Percentiles rank a stretch among this genome's conserved stretches.
Conservation (phyloP, 169 alveolate species). For the Theileria sp. region DNA sequence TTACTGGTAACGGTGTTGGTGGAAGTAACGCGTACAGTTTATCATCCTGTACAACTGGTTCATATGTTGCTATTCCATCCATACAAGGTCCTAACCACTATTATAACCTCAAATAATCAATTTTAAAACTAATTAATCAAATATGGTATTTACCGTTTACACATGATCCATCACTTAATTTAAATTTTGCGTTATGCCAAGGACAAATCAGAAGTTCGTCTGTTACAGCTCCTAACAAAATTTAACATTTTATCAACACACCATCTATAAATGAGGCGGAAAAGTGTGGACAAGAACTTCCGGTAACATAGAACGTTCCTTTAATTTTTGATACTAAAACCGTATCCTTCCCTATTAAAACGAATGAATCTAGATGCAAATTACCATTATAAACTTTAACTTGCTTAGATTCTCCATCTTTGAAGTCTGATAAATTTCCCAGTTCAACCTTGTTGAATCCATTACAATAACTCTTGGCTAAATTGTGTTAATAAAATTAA, state of each 20-base stretch:
- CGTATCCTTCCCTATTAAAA: slow-evolving; percentile 56
- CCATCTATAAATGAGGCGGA: slow-evolving; percentile 71
- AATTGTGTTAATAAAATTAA: background rate
- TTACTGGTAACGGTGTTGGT: slow-evolving; percentile 57
- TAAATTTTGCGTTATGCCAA: slow-evolving; percentile 79
- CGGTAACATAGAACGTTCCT: slow-evolving; percentile 69
- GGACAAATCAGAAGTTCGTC: slow-evolving; percentile 73
- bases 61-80: slow-evolving; percentile 70
- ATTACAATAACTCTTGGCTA: slow-evolving; percentile 12
- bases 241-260: slow-evolving; percentile 13
- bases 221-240: slow-evolving; percentile 64
- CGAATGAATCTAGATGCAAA: background rate
- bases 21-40: slow-evolving; percentile 74
- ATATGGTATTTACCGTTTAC: slow-evolving; percentile 53
- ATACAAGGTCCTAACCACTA: slow-evolving; percentile 63
- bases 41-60: slow-evolving; percentile 67
- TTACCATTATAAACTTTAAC: slow-evolving; percentile 58
- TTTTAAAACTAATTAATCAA: background rate
- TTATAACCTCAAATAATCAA: background rate
- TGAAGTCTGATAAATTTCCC: slow-evolving; percentile 58
- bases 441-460: slow-evolving; percentile 45
- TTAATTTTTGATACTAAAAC: slow-evolving; percentile 66
- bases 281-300: slow-evolving; percentile 77
- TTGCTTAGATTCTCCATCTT: slow-evolving; percentile 75
- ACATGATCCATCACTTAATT: slow-evolving; percentile 73